These are phyloP conservation scores for Coriaria nepalensis DNA, from an alignment of 306 rosid species.

Conservation along the genomic window DNA sequence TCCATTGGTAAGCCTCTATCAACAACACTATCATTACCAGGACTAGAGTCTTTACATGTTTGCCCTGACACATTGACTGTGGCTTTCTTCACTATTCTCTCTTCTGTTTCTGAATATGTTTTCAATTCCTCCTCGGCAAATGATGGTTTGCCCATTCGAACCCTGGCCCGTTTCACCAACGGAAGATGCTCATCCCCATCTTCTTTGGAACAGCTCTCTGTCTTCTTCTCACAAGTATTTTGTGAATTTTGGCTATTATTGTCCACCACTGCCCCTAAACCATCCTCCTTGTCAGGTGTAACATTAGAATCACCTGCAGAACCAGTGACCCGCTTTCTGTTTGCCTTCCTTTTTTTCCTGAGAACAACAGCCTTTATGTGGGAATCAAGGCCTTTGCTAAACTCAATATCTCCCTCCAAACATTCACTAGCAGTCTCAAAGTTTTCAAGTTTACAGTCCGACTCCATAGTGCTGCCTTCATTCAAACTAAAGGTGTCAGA, in stretches of 20 bases:
- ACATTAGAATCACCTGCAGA: slow-evolving; percentile 30
- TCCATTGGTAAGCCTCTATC: slow-evolving; percentile 26
- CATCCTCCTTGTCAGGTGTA: slow-evolving; percentile 33
- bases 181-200: slow-evolving; percentile 94
- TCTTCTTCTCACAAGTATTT: slow-evolving; percentile 29
- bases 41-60: slow-evolving; percentile 25
- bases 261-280: slow-evolving; percentile 20
- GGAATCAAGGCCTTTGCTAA: slow-evolving; percentile 51
- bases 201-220: slow-evolving; percentile 44
- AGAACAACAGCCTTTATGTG: slow-evolving; percentile 43
- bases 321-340: slow-evolving; percentile 47
- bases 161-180: slow-evolving; percentile 83
- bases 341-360: slow-evolving; percentile 80
- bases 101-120: slow-evolving; percentile 26
- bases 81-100: slow-evolving; percentile 34
- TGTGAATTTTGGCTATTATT: slow-evolving; percentile 36
- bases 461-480: slow-evolving; percentile 62
- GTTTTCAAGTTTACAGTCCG: slow-evolving; percentile 46
- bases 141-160: slow-evolving; percentile 69
- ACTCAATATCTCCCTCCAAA: slow-evolving; percentile 42
- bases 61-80: slow-evolving; percentile 16
- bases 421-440: slow-evolving; percentile 38
- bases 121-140: slow-evolving; percentile 39
- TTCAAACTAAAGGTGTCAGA: slow-evolving; percentile 60
- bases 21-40: slow-evolving; percentile 28